phyloP scores from a whole-genome alignment of 305 asterid species.

The Fraxinus baroniana region DNA sequence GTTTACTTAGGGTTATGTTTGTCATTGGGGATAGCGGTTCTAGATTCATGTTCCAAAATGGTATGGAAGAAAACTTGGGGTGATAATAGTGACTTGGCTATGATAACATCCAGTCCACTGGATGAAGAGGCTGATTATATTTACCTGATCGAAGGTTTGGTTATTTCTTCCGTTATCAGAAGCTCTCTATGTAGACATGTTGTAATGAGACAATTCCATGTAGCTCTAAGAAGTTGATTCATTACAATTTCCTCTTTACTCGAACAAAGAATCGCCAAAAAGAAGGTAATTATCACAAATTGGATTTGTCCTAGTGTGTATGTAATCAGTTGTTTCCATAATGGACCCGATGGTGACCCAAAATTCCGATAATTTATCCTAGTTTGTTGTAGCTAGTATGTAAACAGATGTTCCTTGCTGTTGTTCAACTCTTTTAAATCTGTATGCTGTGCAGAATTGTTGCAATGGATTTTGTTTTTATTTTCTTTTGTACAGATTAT shows the following conservation, averaged over 20 bases:
- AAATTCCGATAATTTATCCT: background rate
- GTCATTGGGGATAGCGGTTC: background rate
- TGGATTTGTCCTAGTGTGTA: background rate
- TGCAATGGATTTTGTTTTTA: background rate
- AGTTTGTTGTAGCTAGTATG: background rate
- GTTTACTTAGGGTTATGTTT: background rate
- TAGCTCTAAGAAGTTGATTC: background rate
- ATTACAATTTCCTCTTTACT: background rate
- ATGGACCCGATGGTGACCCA: background rate
- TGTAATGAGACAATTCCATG: background rate
- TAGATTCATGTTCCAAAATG: background rate
- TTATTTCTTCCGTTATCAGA: background rate
- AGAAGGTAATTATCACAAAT: background rate
- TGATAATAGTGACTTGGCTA: background rate
- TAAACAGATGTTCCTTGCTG: background rate
- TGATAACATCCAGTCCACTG: conserved; percentile 4
- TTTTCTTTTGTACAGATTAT: background rate
- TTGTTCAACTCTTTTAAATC: background rate
- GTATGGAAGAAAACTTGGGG: background rate
- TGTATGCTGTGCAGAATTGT: conserved; percentile 2
- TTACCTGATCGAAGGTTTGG: background rate
- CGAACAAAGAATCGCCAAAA: background rate
- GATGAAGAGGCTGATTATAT: background rate
- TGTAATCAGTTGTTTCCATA: background rate
- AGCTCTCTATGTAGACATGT: background rate